Base-by-base conservation (phyloP, 2,329 filamentous ascomycete genomes). In the Cladorrhinum sp. region DNA sequence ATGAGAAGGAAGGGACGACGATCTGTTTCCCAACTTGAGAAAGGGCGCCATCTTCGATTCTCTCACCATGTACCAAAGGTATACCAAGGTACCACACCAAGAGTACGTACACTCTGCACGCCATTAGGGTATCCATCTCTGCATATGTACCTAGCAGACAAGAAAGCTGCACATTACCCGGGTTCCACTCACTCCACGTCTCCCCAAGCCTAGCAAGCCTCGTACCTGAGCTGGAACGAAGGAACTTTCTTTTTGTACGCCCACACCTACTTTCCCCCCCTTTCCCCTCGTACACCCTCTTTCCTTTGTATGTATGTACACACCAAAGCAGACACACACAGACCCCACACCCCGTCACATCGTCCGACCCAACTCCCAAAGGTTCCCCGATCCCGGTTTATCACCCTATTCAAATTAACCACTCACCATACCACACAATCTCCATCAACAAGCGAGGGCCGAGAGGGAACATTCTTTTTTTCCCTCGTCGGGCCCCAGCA, bases 1-100 rank as follows among this genome's bases (percentile, higher is more conserved):
- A 3, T 46, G 7, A 8, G 42, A 16, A 42, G 24, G 16, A 28
- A 53, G 51, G 26, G 52, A 57, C 4, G 36, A n/a, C 54, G 54
- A 57, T 57, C 54, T 30, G 39, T 16, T 48, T 57, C 54, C 39
- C 54, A 57, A 49, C 39, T 57, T 23, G 33, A 55, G 53, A 24
- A 36, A 54, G 21, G 5, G 26, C 33, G 14, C 23, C 36, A 54
- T 54, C 36, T 36, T 26, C 51, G 28, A 21, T 23, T 53, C 12
- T 21, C 23, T 16, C 8, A 5, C 33, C 4, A 36, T 30, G 24
- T 53, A 9, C 26, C 51, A n/a, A 12, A 33, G 10, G 23, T 30
- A 30, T 6, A 5, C 51, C 20, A 18, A 36, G 26, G 2, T 1
- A 7, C n/a, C 20, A 18, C 16, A 14, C 14, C 4, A 5, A 28